Evolutionary conservation across 345 rosid species (phyloP).

Genomic region (Populus ilicifolia): DNA sequence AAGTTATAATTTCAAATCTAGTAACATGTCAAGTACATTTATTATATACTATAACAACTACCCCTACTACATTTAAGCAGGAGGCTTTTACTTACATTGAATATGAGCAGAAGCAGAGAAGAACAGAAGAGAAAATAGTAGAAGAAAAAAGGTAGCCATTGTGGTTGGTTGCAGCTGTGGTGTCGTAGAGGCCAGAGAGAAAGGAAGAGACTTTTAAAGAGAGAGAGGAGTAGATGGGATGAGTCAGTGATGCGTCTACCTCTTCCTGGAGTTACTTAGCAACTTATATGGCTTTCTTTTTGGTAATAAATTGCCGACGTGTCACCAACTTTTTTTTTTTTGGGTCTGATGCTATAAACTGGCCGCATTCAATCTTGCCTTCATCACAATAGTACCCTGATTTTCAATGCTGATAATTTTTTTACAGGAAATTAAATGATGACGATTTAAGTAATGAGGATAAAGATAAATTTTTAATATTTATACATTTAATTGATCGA

Average conservation of each 20-base stretch:
- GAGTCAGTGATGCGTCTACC: slow-evolving; percentile 21
- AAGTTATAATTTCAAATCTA: not conserved
- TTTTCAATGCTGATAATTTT: too few species aligned
- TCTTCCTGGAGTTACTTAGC: slow-evolving; percentile 21
- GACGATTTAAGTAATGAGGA: too few species aligned
- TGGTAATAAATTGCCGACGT: slow-evolving; percentile 15
- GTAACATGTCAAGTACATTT: not conserved
- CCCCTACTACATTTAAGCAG: too few species aligned
- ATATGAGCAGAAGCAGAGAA: slow-evolving; percentile 34
- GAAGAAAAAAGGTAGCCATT: slow-evolving; percentile 21
- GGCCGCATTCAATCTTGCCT: not conserved
- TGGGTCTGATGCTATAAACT: slow-evolving; percentile 4
- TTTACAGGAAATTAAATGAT: too few species aligned
- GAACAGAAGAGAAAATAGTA: slow-evolving; percentile 25
- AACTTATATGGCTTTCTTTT: not conserved
- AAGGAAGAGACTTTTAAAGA: not conserved
- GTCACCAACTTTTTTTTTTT: slow-evolving; percentile 11
- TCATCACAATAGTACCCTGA: too few species aligned
- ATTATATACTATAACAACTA: too few species aligned
- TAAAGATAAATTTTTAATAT: too few species aligned
- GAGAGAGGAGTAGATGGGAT: not conserved
- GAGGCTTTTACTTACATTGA: slow-evolving; percentile 30
- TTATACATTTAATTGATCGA: too few species aligned
- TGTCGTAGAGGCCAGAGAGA: not conserved
- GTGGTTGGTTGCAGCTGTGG: not conserved